Base-by-base conservation (phyloP, 441 rosid genomes). In the California macrophylla region DNA sequence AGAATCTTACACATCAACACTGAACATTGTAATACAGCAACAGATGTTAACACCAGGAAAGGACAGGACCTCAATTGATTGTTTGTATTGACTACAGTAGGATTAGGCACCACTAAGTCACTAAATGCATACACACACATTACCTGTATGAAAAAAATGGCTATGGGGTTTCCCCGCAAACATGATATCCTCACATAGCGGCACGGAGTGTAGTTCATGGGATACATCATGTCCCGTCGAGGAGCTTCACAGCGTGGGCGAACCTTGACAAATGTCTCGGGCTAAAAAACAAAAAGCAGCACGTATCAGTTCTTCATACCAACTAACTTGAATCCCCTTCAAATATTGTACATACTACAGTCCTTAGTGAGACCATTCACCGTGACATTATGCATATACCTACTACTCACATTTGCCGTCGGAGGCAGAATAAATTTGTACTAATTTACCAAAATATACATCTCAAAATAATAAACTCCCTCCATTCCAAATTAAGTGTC, bases 201-300 rank as follows among this genome's bases (percentile, higher is more conserved):
- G 72, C 92, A 88, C 66, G 97, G 94, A 76, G 85, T 82, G 80
- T 90, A 90, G 80, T 88, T 88, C 84, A 81, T 79, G 65, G 87
- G 91, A 72, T 88, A 90, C 73, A 82, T 81, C 89, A 90, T 82
- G 78, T 90, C 94, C 54, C 94, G 92, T 42, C 97, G 91, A 69
- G 97, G 97, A 52, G 94, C 97, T 84, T 90, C 97, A 78, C 94
- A 90, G 21, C 94, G 90, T 9, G 97, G 89, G 40, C 97, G 89
- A 78, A 85, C 92, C 79, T 82, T 90, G 64, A 84, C 84, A 82
- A 90, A 88, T 75, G 92, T 80, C 81, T 90, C 97, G 23, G 97
- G 97, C 94, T 90, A 85, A 56, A 40, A 72, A 67, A 81, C 76
- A 72, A 74, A 61, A 69, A 28, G 3, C 32, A 29, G 21, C 10